These are phyloP conservation scores for Aureobasidium sp. DNA, from an alignment of 2,329 filamentous ascomycete species.

Conservation along the genomic window DNA sequence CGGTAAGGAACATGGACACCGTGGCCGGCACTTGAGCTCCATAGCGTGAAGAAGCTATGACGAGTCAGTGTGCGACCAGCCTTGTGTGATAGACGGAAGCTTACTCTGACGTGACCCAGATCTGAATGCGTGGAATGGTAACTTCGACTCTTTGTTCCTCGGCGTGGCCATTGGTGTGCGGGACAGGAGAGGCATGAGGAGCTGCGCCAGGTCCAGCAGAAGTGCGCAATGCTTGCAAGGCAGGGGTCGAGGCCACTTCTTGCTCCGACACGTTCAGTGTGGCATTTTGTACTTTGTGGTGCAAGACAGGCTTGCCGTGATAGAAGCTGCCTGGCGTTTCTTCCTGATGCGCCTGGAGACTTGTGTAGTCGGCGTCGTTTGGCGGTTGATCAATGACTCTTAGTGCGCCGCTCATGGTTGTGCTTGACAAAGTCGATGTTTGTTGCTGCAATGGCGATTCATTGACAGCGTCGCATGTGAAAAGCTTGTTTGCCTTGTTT, in stretches of 20 bases:
- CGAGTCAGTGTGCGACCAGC: not conserved
- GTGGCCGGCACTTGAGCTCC: conserved; percentile 49
- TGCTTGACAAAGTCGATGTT: not conserved
- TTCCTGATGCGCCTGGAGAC: conserved; percentile 61
- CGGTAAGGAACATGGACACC: conserved; percentile 69
- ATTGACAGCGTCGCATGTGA: not conserved
- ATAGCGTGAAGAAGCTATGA: conserved; percentile 54
- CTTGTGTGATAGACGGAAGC: too few species aligned
- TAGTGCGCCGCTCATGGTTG: conserved; percentile 6
- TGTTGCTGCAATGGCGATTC: not conserved
- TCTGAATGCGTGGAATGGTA: conserved; percentile 34
- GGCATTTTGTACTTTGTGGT: conserved; percentile 53
- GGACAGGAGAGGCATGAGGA: conserved; percentile 26
- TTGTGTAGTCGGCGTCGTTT: conserved; percentile 52
- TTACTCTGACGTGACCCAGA: conserved; percentile 44
- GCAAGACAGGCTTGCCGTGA: conserved; percentile 62
- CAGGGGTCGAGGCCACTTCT: conserved; percentile 46
- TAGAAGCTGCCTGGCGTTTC: conserved; percentile 69
- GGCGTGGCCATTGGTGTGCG: conserved; percentile 20
- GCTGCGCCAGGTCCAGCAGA: conserved; percentile 20
- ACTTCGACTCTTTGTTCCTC: conserved; percentile 21
- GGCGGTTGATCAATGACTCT: conserved; percentile 52
- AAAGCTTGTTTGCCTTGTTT: conserved; percentile 8
- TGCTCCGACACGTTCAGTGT: conserved; percentile 52
- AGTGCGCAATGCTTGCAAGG: conserved; percentile 43